A percentile compares a stretch with the other conserved stretches of the same genome.
phyloP scores from a whole-genome alignment of 148 eudicot species.

The Fagopyrum tataricum region DNA sequence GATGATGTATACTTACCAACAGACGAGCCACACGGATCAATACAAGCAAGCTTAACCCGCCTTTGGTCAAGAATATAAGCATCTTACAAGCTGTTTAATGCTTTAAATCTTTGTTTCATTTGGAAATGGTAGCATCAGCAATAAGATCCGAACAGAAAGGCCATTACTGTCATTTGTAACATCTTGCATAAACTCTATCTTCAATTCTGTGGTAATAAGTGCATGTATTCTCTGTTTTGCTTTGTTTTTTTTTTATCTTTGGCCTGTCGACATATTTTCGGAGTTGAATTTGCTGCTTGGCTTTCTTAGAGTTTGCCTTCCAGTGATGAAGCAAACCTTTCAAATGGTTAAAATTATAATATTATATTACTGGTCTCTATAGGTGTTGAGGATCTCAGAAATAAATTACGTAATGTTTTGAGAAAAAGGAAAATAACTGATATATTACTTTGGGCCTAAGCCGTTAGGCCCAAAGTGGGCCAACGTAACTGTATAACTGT shows the following conservation, averaged over 20 bases:
- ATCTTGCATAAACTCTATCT: not conserved
- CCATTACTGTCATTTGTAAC: not conserved
- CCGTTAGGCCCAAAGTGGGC: not conserved
- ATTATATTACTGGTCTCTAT: no score
- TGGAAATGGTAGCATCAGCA: not conserved
- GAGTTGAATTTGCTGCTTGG: not conserved
- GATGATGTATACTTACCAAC: slow-evolving; percentile 85
- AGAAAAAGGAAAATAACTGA: no score
- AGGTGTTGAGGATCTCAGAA: no score
- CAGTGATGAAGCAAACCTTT: no score
- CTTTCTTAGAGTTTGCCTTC: not conserved
- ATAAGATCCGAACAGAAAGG: not conserved
- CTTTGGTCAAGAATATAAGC: slow-evolving; percentile 51
- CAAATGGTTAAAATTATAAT: no score
- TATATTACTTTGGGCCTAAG: no score
- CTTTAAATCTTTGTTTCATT: not conserved
- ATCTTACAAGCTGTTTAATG: not conserved
- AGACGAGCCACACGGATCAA: slow-evolving; percentile 90
- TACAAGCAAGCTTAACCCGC: slow-evolving; percentile 84
- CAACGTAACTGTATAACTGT: not conserved
- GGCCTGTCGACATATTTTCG: not conserved
- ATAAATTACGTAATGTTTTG: no score
- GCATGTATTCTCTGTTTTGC: not conserved
- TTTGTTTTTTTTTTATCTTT: not conserved
- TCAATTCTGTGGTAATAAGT: not conserved